Evolutionary conservation across 2,329 filamentous ascomycete genomes (phyloP).

Genomic region (Aspergillus hortae): DNA sequence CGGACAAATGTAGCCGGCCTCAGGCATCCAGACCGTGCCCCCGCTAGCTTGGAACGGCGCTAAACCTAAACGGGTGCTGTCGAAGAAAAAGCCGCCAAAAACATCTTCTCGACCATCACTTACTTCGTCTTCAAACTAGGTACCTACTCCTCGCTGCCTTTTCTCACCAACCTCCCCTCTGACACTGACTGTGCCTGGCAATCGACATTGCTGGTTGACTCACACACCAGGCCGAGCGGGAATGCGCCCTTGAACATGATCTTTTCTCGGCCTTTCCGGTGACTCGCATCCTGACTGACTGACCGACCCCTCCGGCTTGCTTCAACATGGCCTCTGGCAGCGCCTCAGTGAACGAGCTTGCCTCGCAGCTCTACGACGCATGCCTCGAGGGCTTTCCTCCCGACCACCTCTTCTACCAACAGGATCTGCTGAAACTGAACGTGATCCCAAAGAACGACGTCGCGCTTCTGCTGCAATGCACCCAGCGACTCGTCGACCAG

Average conservation of each 20-base stretch:
- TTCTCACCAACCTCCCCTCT: background rate
- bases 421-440: slow-evolving; percentile 42
- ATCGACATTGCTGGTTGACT: background rate
- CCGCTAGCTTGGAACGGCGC: slow-evolving; percentile 14
- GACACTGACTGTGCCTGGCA: background rate
- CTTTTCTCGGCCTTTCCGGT: slow-evolving; percentile 26
- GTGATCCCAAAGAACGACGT: slow-evolving; percentile 44
- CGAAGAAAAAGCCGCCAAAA: slow-evolving; percentile 27
- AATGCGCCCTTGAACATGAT: slow-evolving; percentile 30
- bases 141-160: slow-evolving; percentile 2
- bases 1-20: slow-evolving; percentile 20
- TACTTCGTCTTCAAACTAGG: background rate
- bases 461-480: slow-evolving; percentile 40
- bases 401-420: slow-evolving; percentile 46
- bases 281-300: slow-evolving; percentile 25
- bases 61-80: slow-evolving; percentile 14
- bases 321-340: slow-evolving; percentile 20
- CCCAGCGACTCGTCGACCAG: slow-evolving; percentile 44
- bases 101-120: slow-evolving; percentile 16
- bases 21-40: slow-evolving; percentile 20
- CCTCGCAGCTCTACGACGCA: slow-evolving; percentile 44
- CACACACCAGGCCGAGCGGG: slow-evolving; percentile 7
- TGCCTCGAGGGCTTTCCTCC: slow-evolving; percentile 38
- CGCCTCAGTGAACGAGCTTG: slow-evolving; percentile 34
- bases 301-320: slow-evolving; percentile 29